Conservation (phyloP, 2,329 filamentous ascomycete species). For the Botrytis paeoniae region DNA sequence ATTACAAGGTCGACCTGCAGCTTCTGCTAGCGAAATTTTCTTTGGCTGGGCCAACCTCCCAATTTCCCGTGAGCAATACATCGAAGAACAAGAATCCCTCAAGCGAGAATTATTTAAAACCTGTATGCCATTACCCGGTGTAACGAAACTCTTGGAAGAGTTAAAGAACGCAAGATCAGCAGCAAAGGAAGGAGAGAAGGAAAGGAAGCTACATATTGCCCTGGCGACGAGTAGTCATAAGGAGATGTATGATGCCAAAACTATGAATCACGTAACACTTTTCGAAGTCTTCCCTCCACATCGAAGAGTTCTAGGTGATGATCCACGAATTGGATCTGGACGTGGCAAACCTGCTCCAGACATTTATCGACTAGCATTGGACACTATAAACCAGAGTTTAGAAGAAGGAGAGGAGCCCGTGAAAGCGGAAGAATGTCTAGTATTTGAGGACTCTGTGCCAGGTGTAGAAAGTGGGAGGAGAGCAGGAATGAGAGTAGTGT, state of each 20-base stretch:
- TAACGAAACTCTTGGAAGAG: constrained; percentile 62
- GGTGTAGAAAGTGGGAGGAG: constrained; percentile 87
- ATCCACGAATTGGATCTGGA: constrained; percentile 70
- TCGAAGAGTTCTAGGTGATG: constrained; percentile 83
- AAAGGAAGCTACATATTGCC: constrained; percentile 60
- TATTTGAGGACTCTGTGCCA: constrained; percentile 93
- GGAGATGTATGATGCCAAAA: constrained; percentile 41
- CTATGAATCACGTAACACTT: constrained; percentile 48
- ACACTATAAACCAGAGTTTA: constrained; percentile 77
- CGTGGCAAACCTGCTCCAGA: constrained; percentile 94
- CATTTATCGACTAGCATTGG: constrained; percentile 84
- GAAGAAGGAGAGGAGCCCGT: constrained; percentile 62
- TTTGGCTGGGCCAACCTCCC: constrained; percentile 84
- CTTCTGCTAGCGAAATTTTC: constrained; percentile 56
- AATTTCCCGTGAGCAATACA: constrained; percentile 67
- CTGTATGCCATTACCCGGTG: constrained; percentile 76
- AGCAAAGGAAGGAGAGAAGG: constrained; percentile 39
- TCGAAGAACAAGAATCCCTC: constrained; percentile 54
- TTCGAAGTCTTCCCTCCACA: constrained; percentile 65
- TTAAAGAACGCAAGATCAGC: constrained; percentile 42
- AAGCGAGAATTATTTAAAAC: constrained; percentile 71
- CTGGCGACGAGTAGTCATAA: constrained; percentile 69
- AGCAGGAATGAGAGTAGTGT: constrained; percentile 92
- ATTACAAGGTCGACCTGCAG: constrained; percentile 46
- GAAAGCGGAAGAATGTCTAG: constrained; percentile 80